A percentile compares a stretch with the other conserved stretches of the same genome.
Evolutionary conservation across 371 early-diverging fungal species (phyloP).

Genomic region (Circinella umbellata): DNA sequence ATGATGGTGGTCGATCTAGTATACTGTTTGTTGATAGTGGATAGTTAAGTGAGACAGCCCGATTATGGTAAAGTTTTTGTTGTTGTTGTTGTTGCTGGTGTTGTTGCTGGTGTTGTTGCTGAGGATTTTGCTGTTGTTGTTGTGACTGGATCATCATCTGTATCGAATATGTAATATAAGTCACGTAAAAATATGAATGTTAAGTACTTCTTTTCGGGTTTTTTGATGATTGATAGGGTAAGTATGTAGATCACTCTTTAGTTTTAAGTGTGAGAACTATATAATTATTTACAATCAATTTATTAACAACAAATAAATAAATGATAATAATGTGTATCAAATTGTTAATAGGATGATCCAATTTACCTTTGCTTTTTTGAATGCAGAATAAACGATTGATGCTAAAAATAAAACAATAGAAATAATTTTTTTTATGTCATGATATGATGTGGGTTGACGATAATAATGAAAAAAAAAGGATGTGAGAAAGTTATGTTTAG

Average conservation of each 20-base stretch:
- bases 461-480: neutral
- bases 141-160: conserved; percentile 3
- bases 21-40: neutral
- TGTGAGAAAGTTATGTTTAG: neutral
- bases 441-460: neutral
- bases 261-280: too few relatives aligned
- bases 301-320: too few relatives aligned
- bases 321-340: too few relatives aligned
- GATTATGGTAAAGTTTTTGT: conserved; percentile 1
- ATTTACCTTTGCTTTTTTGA: neutral
- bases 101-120: conserved; percentile 1
- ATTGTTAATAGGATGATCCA: too few relatives aligned
- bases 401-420: neutral
- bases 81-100: conserved; percentile 2
- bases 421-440: neutral
- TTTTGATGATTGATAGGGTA: too few relatives aligned
- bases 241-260: too few relatives aligned
- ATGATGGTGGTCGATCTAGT: neutral
- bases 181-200: too few relatives aligned
- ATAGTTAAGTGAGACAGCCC: conserved; percentile 5
- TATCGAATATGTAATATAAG: neutral
- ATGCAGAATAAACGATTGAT: neutral
- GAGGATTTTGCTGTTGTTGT: neutral
- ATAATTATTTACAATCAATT: too few relatives aligned
- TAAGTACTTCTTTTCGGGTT: too few relatives aligned